Evolutionary conservation across 305 asterid genomes (phyloP), one percentile per base, ranked within the genome.

Genomic region (Fraxinus albicans): DNA sequence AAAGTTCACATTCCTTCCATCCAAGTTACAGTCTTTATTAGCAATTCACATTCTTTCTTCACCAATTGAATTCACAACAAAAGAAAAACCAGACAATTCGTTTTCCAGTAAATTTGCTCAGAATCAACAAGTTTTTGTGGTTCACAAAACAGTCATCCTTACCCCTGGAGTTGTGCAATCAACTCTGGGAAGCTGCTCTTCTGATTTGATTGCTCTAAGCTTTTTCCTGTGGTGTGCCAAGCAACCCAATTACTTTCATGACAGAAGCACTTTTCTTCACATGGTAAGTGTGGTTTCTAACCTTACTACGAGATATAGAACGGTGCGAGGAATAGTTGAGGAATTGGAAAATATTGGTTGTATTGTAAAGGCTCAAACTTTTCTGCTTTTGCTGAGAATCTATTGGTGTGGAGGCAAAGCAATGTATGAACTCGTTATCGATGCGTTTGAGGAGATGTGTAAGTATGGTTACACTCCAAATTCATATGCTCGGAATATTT

Each of bases 221-320:
- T 88, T 85, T 77, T 94, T 92, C 87, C 78, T 92, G 67, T 91
- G 97, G 95, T 90, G 94, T 85, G 98, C 98, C 6, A 89, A 90
- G 73, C 94, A 90, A 70, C 93, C 91, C n/a, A 81, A 92, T 83
- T 94, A 88, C 77, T 94, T 92, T 77, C 97, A 94, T 58, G 94
- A 90, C 35, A 91, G 85, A 60, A 86, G 77, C 73, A 78, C 89
- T 44, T 91, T 91, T 75, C 86, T 58, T 33, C 88, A 89, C 81
- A 90, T 92, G 93, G 96, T 90, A 42, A 83, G 77, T 31, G 93
- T 94, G 60, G 84, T 92, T 40, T 88, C 92, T 78, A 85, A 90
- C 69, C 88, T 94, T 73, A 91, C 89, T 70, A 87, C 77, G 17
- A 86, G 27, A 72, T 84, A 83, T 77, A 86, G 86, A 44, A 87